phyloP scores from a whole-genome alignment of 176 grass and related monocot species.

The Triticum monococcum region DNA sequence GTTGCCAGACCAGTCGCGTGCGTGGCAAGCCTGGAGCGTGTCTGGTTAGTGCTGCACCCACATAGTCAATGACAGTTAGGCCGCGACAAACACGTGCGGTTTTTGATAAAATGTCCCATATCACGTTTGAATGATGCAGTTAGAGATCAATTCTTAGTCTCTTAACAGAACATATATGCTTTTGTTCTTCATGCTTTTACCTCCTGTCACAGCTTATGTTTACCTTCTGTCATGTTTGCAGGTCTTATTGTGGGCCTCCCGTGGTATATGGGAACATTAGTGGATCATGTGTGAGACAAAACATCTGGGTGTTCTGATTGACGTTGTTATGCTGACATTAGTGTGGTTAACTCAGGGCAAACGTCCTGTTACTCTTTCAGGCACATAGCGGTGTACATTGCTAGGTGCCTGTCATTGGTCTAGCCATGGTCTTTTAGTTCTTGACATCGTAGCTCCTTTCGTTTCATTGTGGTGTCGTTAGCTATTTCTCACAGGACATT shows the following conservation, averaged over 20 bases:
- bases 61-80: neutral
- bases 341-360: conserved; percentile 34
- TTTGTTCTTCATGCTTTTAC: neutral
- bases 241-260: conserved; percentile 30
- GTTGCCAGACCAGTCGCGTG: neutral
- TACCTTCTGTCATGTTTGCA: conserved; percentile 19
- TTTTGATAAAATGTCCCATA: neutral
- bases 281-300: conserved; percentile 32
- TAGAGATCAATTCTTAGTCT: neutral
- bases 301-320: conserved; percentile 19
- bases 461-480: neutral
- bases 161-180: neutral
- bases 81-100: neutral
- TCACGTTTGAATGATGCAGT: neutral
- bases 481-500: conserved; percentile 47
- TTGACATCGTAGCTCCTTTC: neutral
- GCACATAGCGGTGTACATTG: conserved; percentile 37
- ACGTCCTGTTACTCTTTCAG: conserved; percentile 1
- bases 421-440: conserved; percentile 21
- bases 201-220: neutral
- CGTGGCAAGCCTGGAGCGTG: neutral
- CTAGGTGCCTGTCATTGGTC: conserved; percentile 47
- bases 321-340: conserved; percentile 39
- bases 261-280: conserved; percentile 17
- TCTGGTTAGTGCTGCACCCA: neutral